Evolutionary conservation across 2,329 filamentous ascomycete species (phyloP).

Genomic region (Pseudogymnoascus sp.): DNA sequence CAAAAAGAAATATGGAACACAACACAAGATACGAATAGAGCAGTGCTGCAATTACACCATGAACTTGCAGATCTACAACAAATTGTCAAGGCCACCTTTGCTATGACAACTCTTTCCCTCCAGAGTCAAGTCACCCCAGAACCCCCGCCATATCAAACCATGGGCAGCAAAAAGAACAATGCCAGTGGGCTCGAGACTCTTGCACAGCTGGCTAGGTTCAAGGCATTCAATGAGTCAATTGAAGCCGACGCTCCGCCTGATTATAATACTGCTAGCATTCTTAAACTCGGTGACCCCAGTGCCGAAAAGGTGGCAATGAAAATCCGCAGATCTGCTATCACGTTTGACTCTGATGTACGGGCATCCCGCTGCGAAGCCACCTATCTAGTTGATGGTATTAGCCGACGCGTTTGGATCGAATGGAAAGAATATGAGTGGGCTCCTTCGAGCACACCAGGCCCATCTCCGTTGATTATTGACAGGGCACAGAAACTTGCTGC

Average conservation of each 20-base stretch:
- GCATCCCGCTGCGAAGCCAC: slow-evolving; percentile 32
- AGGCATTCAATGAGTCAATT: slow-evolving; percentile 41
- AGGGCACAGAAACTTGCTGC: slow-evolving; percentile 40
- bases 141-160: slow-evolving; percentile 8
- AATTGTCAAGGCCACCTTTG: slow-evolving; percentile 33
- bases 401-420: slow-evolving; percentile 39
- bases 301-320: slow-evolving; percentile 23
- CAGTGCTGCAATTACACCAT: slow-evolving; percentile 38
- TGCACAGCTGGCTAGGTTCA: slow-evolving; percentile 40
- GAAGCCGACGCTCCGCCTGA: slow-evolving; percentile 30
- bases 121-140: slow-evolving; percentile 30
- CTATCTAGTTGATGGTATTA: slow-evolving; percentile 28
- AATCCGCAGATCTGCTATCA: slow-evolving; percentile 15
- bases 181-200: slow-evolving; percentile 34
- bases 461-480: slow-evolving; percentile 35
- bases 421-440: slow-evolving; percentile 41
- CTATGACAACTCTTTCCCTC: slow-evolving; percentile 28
- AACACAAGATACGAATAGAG: slow-evolving; percentile 40
- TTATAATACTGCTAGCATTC: slow-evolving; percentile 30
- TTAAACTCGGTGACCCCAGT: slow-evolving; percentile 32
- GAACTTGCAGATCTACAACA: slow-evolving; percentile 37
- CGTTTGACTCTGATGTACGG: slow-evolving; percentile 1
- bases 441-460: slow-evolving; percentile 26
- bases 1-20: slow-evolving; percentile 40
- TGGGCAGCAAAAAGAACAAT: slow-evolving; percentile 22